These are phyloP conservation scores for Plectranthus barbatus DNA, from an alignment of 257 asterid species.

Conservation along the genomic window DNA sequence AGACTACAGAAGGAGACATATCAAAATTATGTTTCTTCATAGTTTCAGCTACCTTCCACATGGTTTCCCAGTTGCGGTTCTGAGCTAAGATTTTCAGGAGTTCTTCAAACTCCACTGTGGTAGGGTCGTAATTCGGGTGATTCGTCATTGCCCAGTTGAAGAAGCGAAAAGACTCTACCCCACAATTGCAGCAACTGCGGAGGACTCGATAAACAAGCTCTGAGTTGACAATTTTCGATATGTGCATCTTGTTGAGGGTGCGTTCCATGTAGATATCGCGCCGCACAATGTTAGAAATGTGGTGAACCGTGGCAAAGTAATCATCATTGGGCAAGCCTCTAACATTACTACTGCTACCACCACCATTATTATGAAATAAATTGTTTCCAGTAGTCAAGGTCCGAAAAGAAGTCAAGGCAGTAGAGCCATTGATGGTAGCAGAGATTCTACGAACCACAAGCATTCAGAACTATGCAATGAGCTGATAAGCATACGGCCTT, in stretches of 20 bases:
- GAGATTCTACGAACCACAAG: conserved; percentile 23
- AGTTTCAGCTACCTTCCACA: conserved; percentile 90
- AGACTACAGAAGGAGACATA: conserved; percentile 67
- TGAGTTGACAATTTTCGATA: conserved; percentile 63
- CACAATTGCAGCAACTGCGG: conserved; percentile 64
- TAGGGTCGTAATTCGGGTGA: conserved; percentile 85
- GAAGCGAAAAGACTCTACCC: conserved; percentile 90
- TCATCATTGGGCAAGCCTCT: conserved; percentile 62
- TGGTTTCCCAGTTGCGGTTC: conserved; percentile 86
- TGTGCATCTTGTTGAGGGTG: conserved; percentile 80
- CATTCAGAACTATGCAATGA: neutral
- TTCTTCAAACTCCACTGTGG: conserved; percentile 86
- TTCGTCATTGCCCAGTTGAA: conserved; percentile 87
- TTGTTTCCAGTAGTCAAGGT: conserved; percentile 22
- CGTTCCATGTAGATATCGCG: conserved; percentile 86
- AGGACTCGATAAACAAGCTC: conserved; percentile 83
- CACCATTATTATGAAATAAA: conserved; percentile 17
- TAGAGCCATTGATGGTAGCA: conserved; percentile 2
- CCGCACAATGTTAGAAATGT: conserved; percentile 87
- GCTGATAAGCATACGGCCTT: neutral
- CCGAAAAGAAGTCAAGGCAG: conserved; percentile 17
- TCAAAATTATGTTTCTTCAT: conserved; percentile 63
- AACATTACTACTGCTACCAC: conserved; percentile 8
- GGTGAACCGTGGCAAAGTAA: conserved; percentile 86
- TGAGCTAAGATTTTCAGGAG: conserved; percentile 72